Base-by-base conservation (phyloP, 331 rosid genomes). In the Phaseolus coccineus region DNA sequence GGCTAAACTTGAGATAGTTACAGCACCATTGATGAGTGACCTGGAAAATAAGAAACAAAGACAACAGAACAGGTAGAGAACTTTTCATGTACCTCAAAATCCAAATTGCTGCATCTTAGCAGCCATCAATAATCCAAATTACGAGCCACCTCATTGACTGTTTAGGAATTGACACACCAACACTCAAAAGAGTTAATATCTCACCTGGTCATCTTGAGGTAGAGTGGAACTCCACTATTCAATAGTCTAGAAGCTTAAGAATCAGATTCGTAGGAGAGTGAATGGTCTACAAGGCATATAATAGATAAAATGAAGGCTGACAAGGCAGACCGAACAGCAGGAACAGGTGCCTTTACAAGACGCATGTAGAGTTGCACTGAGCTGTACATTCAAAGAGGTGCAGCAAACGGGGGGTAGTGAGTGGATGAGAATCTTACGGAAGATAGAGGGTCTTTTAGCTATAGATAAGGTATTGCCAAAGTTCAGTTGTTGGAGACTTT, bases 1-100 rank as follows among this genome's bases (percentile, higher is more conserved):
- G 22, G 22, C 22, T 19, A 51, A 12, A 14, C 74, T 71, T 31
- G 22, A 74, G 77, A 64, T 62, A 79, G 52, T 46, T 63, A 44
- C 51, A 76, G 73, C 58, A 71, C 22, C 37, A 73, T 35, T 65
- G 48, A 62, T 66, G 35, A 77, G 61, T 72, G 22, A 35, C 78
- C 22, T 40, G 59, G 61, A 19, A 52, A 77, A 82, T 74, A 19
- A 51, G 13, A 58, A 79, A 25, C 72, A 35, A 59, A 59, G 48
- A 35, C 27, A 30, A 63, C 1, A 63, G 4, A 4, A 19, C 22
- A 19, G 22, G 22, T 30, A 30, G 40, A 61, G 42, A 61, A 61
- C 22, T 14, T 9, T 28, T 28, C 40, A 61, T 30, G 13, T 30
- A 30, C 30, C 40, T 61, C 40, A 57, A 57, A 61, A 28, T 5